Evolutionary conservation across 306 rosid species (phyloP).

Genomic region (Lupinus albus): DNA sequence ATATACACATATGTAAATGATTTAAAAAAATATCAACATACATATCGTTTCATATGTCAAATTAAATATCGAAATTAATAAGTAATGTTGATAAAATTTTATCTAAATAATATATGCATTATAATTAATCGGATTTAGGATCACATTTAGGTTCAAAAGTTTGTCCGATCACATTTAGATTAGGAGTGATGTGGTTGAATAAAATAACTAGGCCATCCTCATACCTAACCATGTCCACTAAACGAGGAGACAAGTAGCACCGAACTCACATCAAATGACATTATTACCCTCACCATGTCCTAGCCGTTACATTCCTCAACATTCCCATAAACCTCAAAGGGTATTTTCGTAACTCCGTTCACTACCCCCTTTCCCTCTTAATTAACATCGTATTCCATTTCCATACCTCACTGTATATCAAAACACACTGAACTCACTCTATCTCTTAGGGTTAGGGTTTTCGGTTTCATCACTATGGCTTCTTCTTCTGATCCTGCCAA

Average conservation of each 20-base stretch:
- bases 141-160: too few species aligned
- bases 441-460: slow-evolving; percentile 39
- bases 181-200: too few species aligned
- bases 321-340: slow-evolving; percentile 40
- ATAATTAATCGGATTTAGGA: too few species aligned
- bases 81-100: too few species aligned
- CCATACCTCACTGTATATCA: slow-evolving; percentile 38
- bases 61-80: too few species aligned
- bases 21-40: too few species aligned
- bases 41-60: too few species aligned
- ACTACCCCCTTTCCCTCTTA: slow-evolving; percentile 1
- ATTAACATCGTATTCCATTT: slow-evolving; percentile 41
- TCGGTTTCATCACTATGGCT: slow-evolving; percentile 61
- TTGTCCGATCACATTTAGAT: too few species aligned
- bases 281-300: slow-evolving; percentile 47
- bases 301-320: slow-evolving; percentile 78
- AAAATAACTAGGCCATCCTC: too few species aligned
- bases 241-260: slow-evolving; percentile 49
- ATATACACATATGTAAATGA: too few species aligned
- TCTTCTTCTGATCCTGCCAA: slow-evolving; percentile 84
- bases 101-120: too few species aligned
- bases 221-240: slow-evolving; percentile 35
- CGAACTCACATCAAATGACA: slow-evolving; percentile 39
- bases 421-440: slow-evolving; percentile 22
- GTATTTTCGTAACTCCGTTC: slow-evolving; percentile 40